Evolutionary conservation across 78 protist genomes (phyloP).

Genomic region (Dictyostelium capitatum): DNA sequence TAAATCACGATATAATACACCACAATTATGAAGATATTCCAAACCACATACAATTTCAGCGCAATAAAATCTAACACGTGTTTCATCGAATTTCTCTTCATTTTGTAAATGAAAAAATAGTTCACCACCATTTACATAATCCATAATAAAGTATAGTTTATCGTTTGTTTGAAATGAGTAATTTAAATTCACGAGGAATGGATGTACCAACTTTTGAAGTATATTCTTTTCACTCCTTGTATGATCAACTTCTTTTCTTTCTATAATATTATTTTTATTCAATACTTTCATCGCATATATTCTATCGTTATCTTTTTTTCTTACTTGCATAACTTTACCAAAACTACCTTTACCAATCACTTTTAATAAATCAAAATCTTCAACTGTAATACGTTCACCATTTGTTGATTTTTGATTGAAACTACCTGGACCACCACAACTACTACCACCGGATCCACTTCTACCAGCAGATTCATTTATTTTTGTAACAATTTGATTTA

Average conservation of each 20-base stretch:
- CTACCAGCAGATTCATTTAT: not conserved
- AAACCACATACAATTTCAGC: constrained; percentile 93
- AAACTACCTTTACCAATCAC: constrained; percentile 91
- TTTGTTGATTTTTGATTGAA: not conserved
- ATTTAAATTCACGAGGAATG: constrained; percentile 89
- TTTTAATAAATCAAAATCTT: constrained; percentile 87
- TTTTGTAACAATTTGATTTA: constrained; percentile 7
- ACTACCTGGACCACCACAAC: not conserved
- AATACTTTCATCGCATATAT: constrained; percentile 83
- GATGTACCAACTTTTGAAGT: constrained; percentile 80
- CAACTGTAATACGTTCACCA: constrained; percentile 29
- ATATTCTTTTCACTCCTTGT: constrained; percentile 84
- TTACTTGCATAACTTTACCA: constrained; percentile 93
- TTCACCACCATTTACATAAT: constrained; percentile 94
- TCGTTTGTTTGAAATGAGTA: constrained; percentile 90
- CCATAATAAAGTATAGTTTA: constrained; percentile 92
- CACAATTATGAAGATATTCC: constrained; percentile 90
- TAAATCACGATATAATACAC: constrained; percentile 85
- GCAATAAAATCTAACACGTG: constrained; percentile 88
- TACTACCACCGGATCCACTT: constrained; percentile 15
- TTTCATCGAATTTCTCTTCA: constrained; percentile 74
- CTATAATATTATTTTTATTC: constrained; percentile 73
- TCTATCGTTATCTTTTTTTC: constrained; percentile 81
- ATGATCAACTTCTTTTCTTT: constrained; percentile 86
- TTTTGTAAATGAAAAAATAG: constrained; percentile 91